These are phyloP conservation scores for Jimgerdemannia lactiflua DNA, from an alignment of 192 early-diverging fungal species.

Conservation along the genomic window DNA sequence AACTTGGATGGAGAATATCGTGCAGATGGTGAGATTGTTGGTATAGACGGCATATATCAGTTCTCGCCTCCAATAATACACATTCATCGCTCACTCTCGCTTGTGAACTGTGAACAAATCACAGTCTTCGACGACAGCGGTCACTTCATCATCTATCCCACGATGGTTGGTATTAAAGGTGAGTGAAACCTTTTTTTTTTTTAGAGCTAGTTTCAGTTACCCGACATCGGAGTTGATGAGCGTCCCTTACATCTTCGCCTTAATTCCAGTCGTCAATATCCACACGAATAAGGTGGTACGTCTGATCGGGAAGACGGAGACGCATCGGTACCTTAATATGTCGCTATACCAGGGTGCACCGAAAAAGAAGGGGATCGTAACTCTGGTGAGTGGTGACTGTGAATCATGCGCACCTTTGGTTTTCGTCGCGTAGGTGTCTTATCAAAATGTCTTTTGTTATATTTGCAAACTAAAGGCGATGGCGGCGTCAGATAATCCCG, in stretches of 20 bases:
- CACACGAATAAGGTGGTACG: slow-evolving; percentile 79
- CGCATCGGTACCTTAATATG: slow-evolving; percentile 86
- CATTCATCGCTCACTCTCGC: neutral
- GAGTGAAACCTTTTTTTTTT: neutral
- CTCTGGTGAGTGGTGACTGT: slow-evolving; percentile 46
- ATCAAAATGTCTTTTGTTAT: neutral
- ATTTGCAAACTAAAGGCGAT: slow-evolving; percentile 46
- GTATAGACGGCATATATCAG: no score
- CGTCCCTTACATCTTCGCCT: neutral
- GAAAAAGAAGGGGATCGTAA: slow-evolving; percentile 71
- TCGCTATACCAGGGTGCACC: slow-evolving; percentile 90
- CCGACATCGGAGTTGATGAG: no score
- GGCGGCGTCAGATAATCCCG: slow-evolving; percentile 86
- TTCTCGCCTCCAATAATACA: no score
- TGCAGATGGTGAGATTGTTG: neutral
- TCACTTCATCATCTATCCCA: slow-evolving; percentile 86
- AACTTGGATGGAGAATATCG: neutral
- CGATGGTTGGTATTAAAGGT: slow-evolving; percentile 93
- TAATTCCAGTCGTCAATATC: slow-evolving; percentile 68
- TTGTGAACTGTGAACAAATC: neutral
- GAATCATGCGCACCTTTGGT: neutral
- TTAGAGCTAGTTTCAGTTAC: no score
- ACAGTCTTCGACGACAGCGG: slow-evolving; percentile 90
- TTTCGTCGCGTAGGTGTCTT: slow-evolving; percentile 2
- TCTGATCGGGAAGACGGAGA: slow-evolving; percentile 90